Conservation (phyloP, 139 green algal species). For the Chlorella sp. region DNA sequence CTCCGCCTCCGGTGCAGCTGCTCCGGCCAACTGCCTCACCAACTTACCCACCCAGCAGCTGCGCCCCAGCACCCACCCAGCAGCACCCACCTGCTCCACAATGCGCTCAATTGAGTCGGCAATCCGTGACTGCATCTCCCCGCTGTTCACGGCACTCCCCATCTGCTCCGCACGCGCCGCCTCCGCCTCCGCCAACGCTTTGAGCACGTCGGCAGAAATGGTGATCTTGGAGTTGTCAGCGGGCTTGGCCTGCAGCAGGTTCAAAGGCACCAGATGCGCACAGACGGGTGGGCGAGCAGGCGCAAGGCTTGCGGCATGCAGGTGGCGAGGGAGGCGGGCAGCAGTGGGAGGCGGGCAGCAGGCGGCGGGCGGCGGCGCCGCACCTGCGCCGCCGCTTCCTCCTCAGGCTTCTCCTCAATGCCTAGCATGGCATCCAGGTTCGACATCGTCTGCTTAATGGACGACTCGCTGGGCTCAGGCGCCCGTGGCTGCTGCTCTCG, state of each 20-base stretch:
- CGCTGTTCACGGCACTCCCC: neutral
- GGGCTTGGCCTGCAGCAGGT: neutral
- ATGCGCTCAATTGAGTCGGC: conserved; percentile 17
- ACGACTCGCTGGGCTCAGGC: neutral
- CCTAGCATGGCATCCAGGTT: conserved; percentile 84
- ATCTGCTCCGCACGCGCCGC: conserved; percentile 33
- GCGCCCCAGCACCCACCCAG: neutral
- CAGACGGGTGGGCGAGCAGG: too few species aligned
- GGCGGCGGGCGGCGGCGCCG: neutral
- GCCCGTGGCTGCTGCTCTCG: neutral
- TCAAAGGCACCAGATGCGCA: neutral
- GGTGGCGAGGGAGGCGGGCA: too few species aligned
- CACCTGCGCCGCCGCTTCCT: conserved; percentile 48
- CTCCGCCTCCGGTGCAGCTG: too few species aligned
- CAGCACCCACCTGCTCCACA: conserved; percentile 20
- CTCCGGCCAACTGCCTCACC: too few species aligned
- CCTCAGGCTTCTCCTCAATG: conserved; percentile 65
- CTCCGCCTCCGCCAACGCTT: conserved; percentile 53
- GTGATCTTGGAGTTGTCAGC: neutral
- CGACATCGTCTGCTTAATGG: conserved; percentile 69
- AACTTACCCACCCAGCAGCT: neutral
- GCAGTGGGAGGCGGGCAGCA: neutral
- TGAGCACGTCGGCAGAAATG: conserved; percentile 53
- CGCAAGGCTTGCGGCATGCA: too few species aligned
- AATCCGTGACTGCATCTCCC: conserved; percentile 15